phyloP scores from a whole-genome alignment of 2,329 filamentous ascomycete genomes.

The Ceratocystis ficicola region DNA sequence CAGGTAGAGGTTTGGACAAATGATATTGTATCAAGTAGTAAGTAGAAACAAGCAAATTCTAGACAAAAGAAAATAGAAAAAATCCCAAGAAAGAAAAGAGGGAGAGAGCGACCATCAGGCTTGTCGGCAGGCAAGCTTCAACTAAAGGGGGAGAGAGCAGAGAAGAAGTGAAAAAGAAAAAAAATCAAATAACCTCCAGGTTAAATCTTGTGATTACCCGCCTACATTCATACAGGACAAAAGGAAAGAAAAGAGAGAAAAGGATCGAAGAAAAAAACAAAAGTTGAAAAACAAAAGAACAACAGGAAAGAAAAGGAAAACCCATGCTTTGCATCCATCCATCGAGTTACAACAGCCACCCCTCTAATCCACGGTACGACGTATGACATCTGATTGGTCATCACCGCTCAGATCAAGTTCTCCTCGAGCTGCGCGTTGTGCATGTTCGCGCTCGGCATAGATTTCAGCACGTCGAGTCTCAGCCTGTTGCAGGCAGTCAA shows the following conservation, averaged over 20 bases:
- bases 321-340: too few relatives aligned
- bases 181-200: conserved; percentile 5
- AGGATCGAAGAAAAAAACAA: background rate
- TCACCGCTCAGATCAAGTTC: conserved; percentile 21
- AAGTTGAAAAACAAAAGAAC: background rate
- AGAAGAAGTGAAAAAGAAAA: background rate
- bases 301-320: background rate
- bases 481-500: conserved; percentile 68
- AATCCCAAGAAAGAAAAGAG: background rate
- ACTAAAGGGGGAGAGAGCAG: background rate
- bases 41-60: background rate
- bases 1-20: background rate
- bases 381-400: conserved; percentile 14
- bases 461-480: conserved; percentile 58
- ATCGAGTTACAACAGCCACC: background rate
- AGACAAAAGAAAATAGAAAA: background rate
- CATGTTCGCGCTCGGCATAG: conserved; percentile 45
- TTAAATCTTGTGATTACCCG: background rate
- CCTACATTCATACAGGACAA: background rate
- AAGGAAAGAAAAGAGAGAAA: background rate
- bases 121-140: too few relatives aligned
- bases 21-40: background rate
- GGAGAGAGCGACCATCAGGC: too few relatives aligned
- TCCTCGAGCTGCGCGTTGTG: conserved; percentile 23
- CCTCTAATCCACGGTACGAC: conserved; percentile 1